Percentiles rank a stretch among this genome's conserved stretches.
Conservation (phyloP, 2,329 filamentous ascomycete genomes). For the Apiospora marii region DNA sequence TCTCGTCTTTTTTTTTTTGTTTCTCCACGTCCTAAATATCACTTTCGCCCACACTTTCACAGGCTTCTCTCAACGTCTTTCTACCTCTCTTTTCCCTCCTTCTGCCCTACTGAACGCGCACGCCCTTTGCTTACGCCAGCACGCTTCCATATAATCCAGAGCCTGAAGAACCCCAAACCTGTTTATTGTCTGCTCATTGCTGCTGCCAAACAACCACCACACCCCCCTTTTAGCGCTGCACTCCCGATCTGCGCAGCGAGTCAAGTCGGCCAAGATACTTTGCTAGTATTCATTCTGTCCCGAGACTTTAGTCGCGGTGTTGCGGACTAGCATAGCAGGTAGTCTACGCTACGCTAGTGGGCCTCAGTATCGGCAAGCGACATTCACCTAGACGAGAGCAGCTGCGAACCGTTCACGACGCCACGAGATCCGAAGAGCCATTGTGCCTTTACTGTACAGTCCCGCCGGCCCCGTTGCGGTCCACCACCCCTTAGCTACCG, state of each 20-base stretch:
- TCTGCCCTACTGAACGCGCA: not conserved
- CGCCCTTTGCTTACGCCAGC: not conserved
- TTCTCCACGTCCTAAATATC: conserved; percentile 24
- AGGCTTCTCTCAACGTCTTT: not conserved
- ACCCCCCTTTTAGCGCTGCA: conserved; percentile 10
- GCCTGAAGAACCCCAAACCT: not conserved
- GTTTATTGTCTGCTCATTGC: not conserved
- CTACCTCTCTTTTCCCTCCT: conserved; percentile 2
- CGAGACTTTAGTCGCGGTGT: conserved; percentile 16
- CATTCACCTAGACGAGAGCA: conserved; percentile 9
- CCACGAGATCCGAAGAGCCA: not conserved
- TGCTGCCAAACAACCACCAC: not conserved
- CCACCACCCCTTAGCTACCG: conserved; percentile 1
- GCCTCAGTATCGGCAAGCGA: conserved; percentile 16
- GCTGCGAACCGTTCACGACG: conserved; percentile 19
- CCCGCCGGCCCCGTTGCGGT: conserved; percentile 4
- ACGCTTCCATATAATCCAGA: conserved; percentile 10
- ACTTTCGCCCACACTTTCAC: conserved; percentile 23
- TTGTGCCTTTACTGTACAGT: not conserved
- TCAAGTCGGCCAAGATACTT: conserved; percentile 21
- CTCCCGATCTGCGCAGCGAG: conserved; percentile 14
- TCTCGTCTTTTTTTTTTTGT: conserved; percentile 26
- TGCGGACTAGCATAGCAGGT: not conserved
- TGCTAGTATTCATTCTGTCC: conserved; percentile 16
- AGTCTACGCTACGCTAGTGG: conserved; percentile 16